Base-by-base conservation (phyloP, 2,329 filamentous ascomycete genomes). In the Xylariaceae sp. region DNA sequence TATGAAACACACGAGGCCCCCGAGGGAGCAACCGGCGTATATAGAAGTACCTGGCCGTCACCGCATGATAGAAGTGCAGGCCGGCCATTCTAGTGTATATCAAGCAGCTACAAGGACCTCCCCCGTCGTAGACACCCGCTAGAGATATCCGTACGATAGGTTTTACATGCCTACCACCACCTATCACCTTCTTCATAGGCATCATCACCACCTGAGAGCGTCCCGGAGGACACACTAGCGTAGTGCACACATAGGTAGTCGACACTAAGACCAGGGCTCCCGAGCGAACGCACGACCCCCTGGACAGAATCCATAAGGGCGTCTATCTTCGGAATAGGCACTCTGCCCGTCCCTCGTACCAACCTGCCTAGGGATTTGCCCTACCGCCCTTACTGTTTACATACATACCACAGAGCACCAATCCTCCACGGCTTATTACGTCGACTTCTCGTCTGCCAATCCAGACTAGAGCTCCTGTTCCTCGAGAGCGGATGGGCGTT, bases 291-390 rank as follows among this genome's bases (percentile, higher is more conserved):
- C 11, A 51, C 58, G 56, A 69, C 68, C 67, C 66, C 67, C 67
- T 68, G 68, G 65, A 55, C 61, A 53, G 62, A 67, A 61, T 54
- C 66, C 65, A 65, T 63, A 49, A 49, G 15, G 17, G 47, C 47
- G 11, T 45, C 41, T n/a, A 45, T 45, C 41, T 45, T 59, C 59
- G 23, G 23, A 30, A 30, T 30, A 30, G 23, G 23, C 65, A 48
- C 55, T 50, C 59, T 39, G 37, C 37, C 37, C 11, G 37, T 30
- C 23, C 23, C 23, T 30, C 23, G 23, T 30, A 30, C 37, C 37
- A 41, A 45, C 47, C 23, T 48, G 18, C 34, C 13, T 35, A 48
- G 35, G 39, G 55, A 48, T 41, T 54, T 55, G 50, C 51, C 23
- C 52, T 54, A 45, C 47, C 53, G 55, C 48, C 51, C 49, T 41